Evolutionary conservation across 768 basidiomycete genomes (phyloP), one percentile per base, ranked within the genome.

Genomic region (Auricularia sp.): DNA sequence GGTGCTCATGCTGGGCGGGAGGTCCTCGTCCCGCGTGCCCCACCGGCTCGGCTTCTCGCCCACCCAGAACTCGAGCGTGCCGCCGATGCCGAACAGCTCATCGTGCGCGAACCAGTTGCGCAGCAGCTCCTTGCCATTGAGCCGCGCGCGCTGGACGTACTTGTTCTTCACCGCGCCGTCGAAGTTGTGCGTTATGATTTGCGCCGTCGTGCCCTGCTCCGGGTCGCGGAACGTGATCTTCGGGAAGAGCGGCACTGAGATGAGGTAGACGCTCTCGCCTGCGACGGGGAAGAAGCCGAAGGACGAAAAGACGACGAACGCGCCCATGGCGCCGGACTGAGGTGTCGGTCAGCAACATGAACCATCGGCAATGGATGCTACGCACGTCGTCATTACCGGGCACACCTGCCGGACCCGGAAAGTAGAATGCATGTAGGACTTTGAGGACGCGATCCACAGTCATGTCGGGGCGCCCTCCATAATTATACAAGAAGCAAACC

Each of bases 271-370:
- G 61, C 63, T 63, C 61, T 60, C 62, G 21, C 68, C 68, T 2
- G 68, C 67, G 23, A 67, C 67, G 16, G 68, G 68, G 61, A 63
- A 69, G 21, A 69, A 64, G 14, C 68, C 68, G 11, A 69, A 54
- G 16, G 59, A 62, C 23, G 67, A 39, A 60, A 62, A 69, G 35
- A 69, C 68, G 36, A 64, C 68, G 44, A 66, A 69, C 3, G 64
- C 62, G 56, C 56, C 56, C 56, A 59, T 59, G 16, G 56, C 56
- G 56, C 56, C 56, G 18, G 56, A 59, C 21, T 23, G 6, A 11
- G 10, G 23, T 59, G 56, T 33, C 2, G 23, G 56, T 12, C 10
- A 59, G 34, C 56, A 33, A 18, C 34, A 44, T 59, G 36, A 23
- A 5, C 36, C 36, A n/a, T 5, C 33, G 21, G n/a, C 34, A 21